Evolutionary conservation across 2,329 filamentous ascomycete genomes (phyloP).

Genomic region (Alternaria solani): DNA sequence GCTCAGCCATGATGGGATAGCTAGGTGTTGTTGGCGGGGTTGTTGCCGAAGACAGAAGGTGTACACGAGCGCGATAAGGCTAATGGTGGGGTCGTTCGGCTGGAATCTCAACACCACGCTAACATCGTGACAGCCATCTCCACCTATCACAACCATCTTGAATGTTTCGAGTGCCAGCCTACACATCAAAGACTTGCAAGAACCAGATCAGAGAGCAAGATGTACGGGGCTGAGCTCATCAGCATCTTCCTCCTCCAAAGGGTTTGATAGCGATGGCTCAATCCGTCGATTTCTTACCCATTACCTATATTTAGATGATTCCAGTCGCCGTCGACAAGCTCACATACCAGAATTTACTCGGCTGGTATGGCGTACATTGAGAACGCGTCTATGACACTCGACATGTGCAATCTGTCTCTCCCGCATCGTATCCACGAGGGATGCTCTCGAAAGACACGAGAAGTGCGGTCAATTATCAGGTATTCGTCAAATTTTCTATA

Average conservation of each 20-base stretch:
- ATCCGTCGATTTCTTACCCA: background rate
- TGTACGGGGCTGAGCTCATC: background rate
- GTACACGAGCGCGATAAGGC: slow-evolving; percentile 37
- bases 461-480: too few species aligned
- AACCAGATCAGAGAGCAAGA: too few species aligned
- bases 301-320: background rate
- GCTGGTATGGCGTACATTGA: background rate
- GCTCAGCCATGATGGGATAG: slow-evolving; percentile 20
- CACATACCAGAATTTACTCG: background rate
- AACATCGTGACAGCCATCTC: background rate
- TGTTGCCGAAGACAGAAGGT: slow-evolving; percentile 35
- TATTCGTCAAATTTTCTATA: background rate
- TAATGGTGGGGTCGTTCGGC: slow-evolving; percentile 29
- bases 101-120: slow-evolving; percentile 18
- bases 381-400: background rate
- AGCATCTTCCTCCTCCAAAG: background rate
- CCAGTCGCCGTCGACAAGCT: background rate
- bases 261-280: too few species aligned
- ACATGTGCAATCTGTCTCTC: background rate
- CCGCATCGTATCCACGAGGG: background rate
- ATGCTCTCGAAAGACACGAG: background rate
- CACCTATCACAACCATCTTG: background rate
- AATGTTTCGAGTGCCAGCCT: background rate
- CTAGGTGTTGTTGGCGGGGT: slow-evolving; percentile 24
- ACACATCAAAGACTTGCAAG: background rate